Percentiles rank a stretch among this genome's conserved stretches.
phyloP scores from a whole-genome alignment of 1,284 basidiomycete genomes.

The Melampsora americana region DNA sequence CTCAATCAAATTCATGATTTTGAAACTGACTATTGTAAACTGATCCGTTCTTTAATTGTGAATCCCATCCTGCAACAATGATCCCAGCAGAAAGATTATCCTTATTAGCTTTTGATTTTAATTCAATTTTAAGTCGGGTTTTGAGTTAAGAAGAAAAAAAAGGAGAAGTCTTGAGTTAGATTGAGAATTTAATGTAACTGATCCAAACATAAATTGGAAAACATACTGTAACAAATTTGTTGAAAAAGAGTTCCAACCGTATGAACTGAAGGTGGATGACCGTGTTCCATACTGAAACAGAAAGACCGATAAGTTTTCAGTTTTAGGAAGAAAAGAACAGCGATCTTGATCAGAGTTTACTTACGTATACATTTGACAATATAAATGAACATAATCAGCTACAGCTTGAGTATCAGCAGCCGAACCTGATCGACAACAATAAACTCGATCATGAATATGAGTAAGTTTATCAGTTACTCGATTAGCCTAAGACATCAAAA shows the following conservation, averaged over 20 bases:
- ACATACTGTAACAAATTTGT: conserved; percentile 73
- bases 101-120: conserved; percentile 29
- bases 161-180: not conserved
- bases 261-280: conserved; percentile 72
- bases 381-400: conserved; percentile 85
- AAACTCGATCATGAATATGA: conserved; percentile 93
- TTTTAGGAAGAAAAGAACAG: not conserved
- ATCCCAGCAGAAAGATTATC: conserved; percentile 78
- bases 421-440: conserved; percentile 97
- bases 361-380: conserved; percentile 74
- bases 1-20: no score
- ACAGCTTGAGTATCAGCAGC: conserved; percentile 95
- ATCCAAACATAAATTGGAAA: not conserved
- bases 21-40: conserved; percentile 73
- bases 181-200: not conserved
- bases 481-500: conserved; percentile 67
- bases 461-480: conserved; percentile 98
- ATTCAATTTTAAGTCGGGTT: no score
- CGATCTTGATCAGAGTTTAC: conserved; percentile 35
- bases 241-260: conserved; percentile 82
- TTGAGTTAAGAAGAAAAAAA: not conserved
- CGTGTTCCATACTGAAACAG: conserved; percentile 63
- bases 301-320: not conserved
- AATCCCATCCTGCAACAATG: conserved; percentile 97
- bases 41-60: conserved; percentile 76